These are phyloP conservation scores for Forsythia viridissima DNA, from an alignment of 257 asterid genomes.

Conservation along the genomic window DNA sequence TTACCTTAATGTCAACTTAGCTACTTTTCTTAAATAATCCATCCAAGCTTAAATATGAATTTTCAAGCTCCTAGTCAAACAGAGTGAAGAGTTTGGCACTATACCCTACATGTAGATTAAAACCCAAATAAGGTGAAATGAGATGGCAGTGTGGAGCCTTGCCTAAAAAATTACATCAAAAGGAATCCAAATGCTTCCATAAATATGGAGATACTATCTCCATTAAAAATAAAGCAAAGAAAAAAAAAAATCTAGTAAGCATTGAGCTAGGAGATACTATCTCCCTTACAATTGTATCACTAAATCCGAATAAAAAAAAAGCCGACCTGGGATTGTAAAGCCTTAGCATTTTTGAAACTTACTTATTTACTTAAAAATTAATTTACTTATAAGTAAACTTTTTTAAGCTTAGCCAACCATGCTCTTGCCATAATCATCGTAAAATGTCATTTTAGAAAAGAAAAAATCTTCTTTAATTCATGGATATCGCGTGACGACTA, in stretches of 20 bases:
- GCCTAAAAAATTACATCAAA: background rate
- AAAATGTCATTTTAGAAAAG: too few relatives aligned
- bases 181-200: background rate
- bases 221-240: background rate
- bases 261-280: background rate
- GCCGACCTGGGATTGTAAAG: too few relatives aligned
- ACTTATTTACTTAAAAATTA: too few relatives aligned
- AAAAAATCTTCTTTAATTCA: too few relatives aligned
- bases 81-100: background rate
- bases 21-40: too few relatives aligned
- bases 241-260: background rate
- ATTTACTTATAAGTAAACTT: too few relatives aligned
- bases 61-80: background rate
- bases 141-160: background rate
- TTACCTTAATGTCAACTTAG: background rate
- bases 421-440: background rate
- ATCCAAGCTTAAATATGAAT: background rate
- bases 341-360: too few relatives aligned
- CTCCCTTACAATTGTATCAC: background rate
- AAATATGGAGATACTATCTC: background rate
- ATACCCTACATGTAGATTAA: too few relatives aligned
- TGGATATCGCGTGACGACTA: too few relatives aligned
- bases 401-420: background rate
- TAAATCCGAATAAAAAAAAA: too few relatives aligned
- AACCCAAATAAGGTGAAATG: too few relatives aligned